Base-by-base conservation (phyloP, 371 early-diverging fungal genomes). In the Mortierella sp. region DNA sequence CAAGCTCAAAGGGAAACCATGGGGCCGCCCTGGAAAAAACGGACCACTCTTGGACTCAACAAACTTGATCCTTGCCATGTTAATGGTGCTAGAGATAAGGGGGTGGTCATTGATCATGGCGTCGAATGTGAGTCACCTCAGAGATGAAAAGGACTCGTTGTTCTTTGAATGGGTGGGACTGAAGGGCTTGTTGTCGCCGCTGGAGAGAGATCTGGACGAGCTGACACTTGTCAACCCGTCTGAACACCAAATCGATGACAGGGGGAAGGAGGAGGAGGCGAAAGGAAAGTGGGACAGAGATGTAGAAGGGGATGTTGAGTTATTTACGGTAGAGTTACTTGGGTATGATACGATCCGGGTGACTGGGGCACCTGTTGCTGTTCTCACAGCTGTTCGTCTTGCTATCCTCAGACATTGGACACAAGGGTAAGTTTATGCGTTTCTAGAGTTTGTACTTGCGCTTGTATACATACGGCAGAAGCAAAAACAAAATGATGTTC, bases 31-130 rank as follows among this genome's bases (percentile, higher is more conserved):
- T 8, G 7, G 38, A 24, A 56, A 78, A 43, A 75, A 78, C 7
- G 10, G 4, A 4, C 81, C 80, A 7, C 60, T 76, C 11, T 75
- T 83, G 32, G 29, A 12, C 10, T 73, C 87, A 0, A 60, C 79
- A 32, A n/a, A 68, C 43, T 65, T 87, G 14, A 32, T 87, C 11
- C 71, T 71, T 8, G 78, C 68, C 0, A 38, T 87, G 4, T 58
- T 87, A 32, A 44, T 41, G 55, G 51, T 63, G 4, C 76, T 87
- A 78, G 75, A 72, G 0, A 63, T 75, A 12, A 32, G 55, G 8
- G 87, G 87, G 0, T 87, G 87, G 87, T 74, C 76, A 35, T 74
- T 87, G 32, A 72, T 83, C 21, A 74, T 81, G 77, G 70, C 87
- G 0, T 49, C 87, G 10, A 83, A 83, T 44, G 75, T 83, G 48